phyloP scores from a whole-genome alignment of 2,329 filamentous ascomycete species.

The Colletotrichum simmondsii region DNA sequence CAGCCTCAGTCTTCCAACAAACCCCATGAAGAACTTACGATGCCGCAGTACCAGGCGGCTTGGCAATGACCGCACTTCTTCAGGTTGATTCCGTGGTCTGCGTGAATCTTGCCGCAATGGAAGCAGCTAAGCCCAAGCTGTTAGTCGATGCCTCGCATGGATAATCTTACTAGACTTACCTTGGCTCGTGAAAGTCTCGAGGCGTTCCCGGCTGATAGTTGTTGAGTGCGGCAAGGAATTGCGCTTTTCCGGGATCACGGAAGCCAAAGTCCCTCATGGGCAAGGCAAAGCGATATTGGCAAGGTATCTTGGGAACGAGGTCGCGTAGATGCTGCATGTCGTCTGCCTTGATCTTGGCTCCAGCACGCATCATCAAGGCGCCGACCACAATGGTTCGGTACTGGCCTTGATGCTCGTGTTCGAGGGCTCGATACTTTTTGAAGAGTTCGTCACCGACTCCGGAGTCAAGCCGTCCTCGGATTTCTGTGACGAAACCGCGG shows the following conservation, averaged over 20 bases:
- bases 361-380: slow-evolving; percentile 39
- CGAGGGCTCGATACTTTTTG: background rate
- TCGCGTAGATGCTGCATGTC: slow-evolving; percentile 36
- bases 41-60: slow-evolving; percentile 35
- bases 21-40: slow-evolving; percentile 1
- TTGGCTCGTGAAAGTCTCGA: slow-evolving; percentile 35
- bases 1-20: background rate
- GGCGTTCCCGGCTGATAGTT: slow-evolving; percentile 36
- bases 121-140: slow-evolving; percentile 35
- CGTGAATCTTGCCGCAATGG: slow-evolving; percentile 36
- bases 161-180: background rate
- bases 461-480: background rate
- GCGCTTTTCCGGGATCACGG: slow-evolving; percentile 32
- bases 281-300: background rate
- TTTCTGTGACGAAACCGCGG: background rate
- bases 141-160: background rate
- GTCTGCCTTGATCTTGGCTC: slow-evolving; percentile 37
- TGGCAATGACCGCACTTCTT: slow-evolving; percentile 33
- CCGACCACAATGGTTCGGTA: slow-evolving; percentile 37
- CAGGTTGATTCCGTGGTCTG: slow-evolving; percentile 25
- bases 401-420: slow-evolving; percentile 11
- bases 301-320: slow-evolving; percentile 26
- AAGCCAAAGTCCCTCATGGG: slow-evolving; percentile 31
- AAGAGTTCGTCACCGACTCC: slow-evolving; percentile 1
- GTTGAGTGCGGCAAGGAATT: slow-evolving; percentile 38